Percentiles rank a stretch among this genome's conserved stretches.
Evolutionary conservation across 495 filamentous ascomycete species (phyloP).

Genomic region (Talaromyces thailandensis): DNA sequence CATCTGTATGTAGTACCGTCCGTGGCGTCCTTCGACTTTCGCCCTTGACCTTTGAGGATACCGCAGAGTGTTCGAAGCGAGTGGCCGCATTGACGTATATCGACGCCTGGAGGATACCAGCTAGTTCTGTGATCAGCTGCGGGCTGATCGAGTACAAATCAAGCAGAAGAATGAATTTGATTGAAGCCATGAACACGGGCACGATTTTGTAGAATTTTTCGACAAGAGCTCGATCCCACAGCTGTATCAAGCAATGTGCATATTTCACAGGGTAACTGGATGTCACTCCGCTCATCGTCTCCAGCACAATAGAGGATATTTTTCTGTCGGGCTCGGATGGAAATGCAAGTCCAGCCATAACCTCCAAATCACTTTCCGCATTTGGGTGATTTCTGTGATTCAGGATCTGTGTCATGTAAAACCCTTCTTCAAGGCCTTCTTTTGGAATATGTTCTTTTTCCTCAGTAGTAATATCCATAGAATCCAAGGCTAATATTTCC

Average conservation of each 20-base stretch:
- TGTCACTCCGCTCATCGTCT: conserved; percentile 34
- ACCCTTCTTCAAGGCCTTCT: conserved; percentile 9
- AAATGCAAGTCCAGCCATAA: conserved; percentile 37
- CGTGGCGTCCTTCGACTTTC: conserved; percentile 32
- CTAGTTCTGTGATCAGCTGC: conserved; percentile 40
- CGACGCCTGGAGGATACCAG: conserved; percentile 45
- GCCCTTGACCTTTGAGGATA: conserved; percentile 27
- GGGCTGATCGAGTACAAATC: conserved; percentile 34
- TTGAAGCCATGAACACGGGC: conserved; percentile 47
- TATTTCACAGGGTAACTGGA: conserved; percentile 44
- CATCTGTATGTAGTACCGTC: conserved; percentile 34
- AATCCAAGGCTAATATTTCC: background rate
- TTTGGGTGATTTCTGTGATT: conserved; percentile 41
- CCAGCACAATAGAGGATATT: conserved; percentile 50
- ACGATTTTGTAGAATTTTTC: conserved; percentile 53
- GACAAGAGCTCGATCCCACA: conserved; percentile 56
- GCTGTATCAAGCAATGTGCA: conserved; percentile 37
- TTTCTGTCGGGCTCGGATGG: conserved; percentile 45
- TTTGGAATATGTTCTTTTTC: background rate
- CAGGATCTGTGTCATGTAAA: conserved; percentile 49
- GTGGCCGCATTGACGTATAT: conserved; percentile 50
- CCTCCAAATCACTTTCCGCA: conserved; percentile 46
- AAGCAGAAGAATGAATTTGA: conserved; percentile 43
- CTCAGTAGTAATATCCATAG: background rate
- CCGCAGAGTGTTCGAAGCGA: conserved; percentile 37